Evolutionary conservation across 129 eudicot genomes (phyloP), one percentile per base, ranked within the genome.

Genomic region (Scalesia atractyloides): DNA sequence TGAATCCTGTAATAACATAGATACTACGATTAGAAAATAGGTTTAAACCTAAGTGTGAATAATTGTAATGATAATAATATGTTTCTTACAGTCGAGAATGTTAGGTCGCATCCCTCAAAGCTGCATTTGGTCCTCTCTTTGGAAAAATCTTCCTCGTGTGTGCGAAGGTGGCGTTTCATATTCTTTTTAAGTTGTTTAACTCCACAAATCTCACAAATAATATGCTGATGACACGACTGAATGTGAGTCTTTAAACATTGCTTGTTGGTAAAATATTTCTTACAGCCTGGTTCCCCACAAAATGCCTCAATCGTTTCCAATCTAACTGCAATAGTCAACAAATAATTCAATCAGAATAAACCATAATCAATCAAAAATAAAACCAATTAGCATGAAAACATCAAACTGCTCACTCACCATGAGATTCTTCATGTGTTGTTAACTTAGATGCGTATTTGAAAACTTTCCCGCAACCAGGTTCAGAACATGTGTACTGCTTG

Each of bases 121-220:
- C 66, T 77, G 72, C 98, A 94, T 33, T 80, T 83, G 11, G 84
- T 74, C 61, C 83, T 84, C 70, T 73, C 84, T 5, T 81, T 30
- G 5, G 82, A 33, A 62, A 12, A 49, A 39, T 13, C 74, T 57
- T 54, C 82, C 47, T 90, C 93, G 61, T 94, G 98, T 22, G 82
- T 79, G 16, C 85, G 86, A 5, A 87, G 86, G 53, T 93, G 98
- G 20, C 96, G 85, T 72, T 88, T 86, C 7, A 90, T 83, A 62
- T 90, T 94, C 80, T 90, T 94, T 83, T 81, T 94, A 33, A 94
- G 76, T 57, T 94, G 98, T 79, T 82, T 87, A 46, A 84, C 65
- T 49, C 98, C 97, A 77, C 98, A 94, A 46, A 81, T 74, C 73
- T 88, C 96, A 56, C 98, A 90, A 30, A 57, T 53, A 24, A 94